A percentile compares a stretch with the other conserved stretches of the same genome.
phyloP scores from a whole-genome alignment of 768 basidiomycete species.

The Boletus rubroflammeus region DNA sequence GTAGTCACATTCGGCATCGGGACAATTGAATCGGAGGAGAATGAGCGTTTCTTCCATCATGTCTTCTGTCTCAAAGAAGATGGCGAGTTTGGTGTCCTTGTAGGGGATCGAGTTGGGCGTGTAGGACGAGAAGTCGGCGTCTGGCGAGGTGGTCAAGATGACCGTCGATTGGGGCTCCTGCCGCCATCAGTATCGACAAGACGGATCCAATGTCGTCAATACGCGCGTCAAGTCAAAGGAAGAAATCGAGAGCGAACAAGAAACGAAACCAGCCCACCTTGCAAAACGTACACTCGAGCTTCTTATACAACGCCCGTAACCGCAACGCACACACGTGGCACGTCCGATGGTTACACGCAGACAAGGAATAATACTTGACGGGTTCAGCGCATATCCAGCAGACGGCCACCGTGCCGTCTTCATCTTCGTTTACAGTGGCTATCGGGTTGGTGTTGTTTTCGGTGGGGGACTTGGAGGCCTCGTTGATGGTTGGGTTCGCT shows the following conservation, averaged over 20 bases:
- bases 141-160: constrained; percentile 70
- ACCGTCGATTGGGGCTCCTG: constrained; percentile 71
- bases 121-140: constrained; percentile 59
- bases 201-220: neutral
- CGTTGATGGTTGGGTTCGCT: neutral
- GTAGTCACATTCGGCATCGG: constrained; percentile 77
- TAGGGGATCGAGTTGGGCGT: constrained; percentile 50
- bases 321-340: constrained; percentile 93
- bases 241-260: neutral
- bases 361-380: constrained; percentile 84
- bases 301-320: constrained; percentile 90
- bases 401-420: constrained; percentile 33
- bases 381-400: constrained; percentile 97
- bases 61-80: constrained; percentile 84
- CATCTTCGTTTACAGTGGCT: constrained; percentile 28
- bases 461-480: neutral
- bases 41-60: constrained; percentile 95
- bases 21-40: constrained; percentile 92
- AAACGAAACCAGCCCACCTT: constrained; percentile 53
- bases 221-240: neutral
- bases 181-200: neutral
- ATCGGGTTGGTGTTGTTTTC: neutral
- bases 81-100: constrained; percentile 70
- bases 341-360: constrained; percentile 90
- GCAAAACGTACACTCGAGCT: constrained; percentile 91